Conservation (phyloP, 2,329 filamentous ascomycete species). For the Claviceps cyperi region DNA sequence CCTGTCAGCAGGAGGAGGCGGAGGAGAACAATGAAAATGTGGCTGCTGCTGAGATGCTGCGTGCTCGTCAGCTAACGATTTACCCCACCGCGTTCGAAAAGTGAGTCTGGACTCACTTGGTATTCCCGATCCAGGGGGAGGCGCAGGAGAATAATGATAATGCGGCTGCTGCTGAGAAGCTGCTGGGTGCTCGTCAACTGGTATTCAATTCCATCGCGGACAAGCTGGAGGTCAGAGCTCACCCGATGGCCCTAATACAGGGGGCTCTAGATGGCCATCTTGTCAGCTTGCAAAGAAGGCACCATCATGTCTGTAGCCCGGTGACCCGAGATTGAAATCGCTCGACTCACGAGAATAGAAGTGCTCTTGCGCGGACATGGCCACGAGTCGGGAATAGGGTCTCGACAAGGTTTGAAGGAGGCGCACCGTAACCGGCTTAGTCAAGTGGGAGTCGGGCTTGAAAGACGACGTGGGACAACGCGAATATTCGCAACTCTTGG, state of each 20-base stretch:
- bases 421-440: neutral
- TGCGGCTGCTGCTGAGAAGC: constrained; percentile 11
- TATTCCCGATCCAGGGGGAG: constrained; percentile 4
- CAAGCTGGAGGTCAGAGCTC: constrained; percentile 4
- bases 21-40: neutral
- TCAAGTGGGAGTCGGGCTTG: no score
- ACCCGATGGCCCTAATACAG: constrained; percentile 12
- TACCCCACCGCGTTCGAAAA: neutral
- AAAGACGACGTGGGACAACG: no score
- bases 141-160: no score
- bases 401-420: neutral
- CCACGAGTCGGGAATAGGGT: neutral
- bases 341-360: constrained; percentile 33
- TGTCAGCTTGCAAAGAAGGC: neutral
- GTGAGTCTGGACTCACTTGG: constrained; percentile 12
- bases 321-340: neutral
- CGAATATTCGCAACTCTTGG: no score
- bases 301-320: neutral
- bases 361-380: constrained; percentile 26
- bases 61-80: neutral
- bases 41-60: constrained; percentile 11
- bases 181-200: neutral
- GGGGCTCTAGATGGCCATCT: constrained; percentile 6
- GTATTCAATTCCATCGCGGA: neutral
- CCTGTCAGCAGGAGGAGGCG: constrained; percentile 3